Conservation (phyloP, 2,329 filamentous ascomycete species). For the Fusarium virguliforme region DNA sequence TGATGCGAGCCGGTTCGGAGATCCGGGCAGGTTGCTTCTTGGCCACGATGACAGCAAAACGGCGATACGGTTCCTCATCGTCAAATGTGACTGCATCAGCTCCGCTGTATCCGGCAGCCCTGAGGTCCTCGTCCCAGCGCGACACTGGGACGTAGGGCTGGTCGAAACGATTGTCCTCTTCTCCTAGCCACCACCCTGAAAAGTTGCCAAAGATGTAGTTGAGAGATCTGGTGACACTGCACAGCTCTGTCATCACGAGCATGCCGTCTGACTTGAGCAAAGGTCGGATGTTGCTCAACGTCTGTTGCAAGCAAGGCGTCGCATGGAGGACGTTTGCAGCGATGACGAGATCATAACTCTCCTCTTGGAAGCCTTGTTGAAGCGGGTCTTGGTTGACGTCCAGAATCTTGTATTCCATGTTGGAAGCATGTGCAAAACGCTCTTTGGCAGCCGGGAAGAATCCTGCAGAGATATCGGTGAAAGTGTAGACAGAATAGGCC, state of each 20-base stretch:
- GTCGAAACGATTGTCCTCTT: conserved; percentile 14
- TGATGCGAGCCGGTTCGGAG: not conserved
- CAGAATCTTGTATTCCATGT: conserved; percentile 50
- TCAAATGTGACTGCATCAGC: conserved; percentile 21
- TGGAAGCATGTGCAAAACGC: conserved; percentile 12
- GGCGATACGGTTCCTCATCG: conserved; percentile 23
- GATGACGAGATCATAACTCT: conserved; percentile 47
- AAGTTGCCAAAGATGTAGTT: conserved; percentile 52
- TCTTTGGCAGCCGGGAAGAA: conserved; percentile 53
- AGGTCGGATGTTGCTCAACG: conserved; percentile 30
- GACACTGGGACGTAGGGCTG: conserved; percentile 26
- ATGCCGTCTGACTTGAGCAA: conserved; percentile 52
- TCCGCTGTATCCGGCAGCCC: conserved; percentile 9
- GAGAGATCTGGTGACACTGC: conserved; percentile 19
- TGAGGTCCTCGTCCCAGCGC: conserved; percentile 24
- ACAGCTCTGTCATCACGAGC: conserved; percentile 50
- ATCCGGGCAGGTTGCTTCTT: not conserved
- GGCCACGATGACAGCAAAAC: conserved; percentile 20
- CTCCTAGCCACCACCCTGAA: conserved; percentile 54
- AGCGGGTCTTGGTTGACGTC: conserved; percentile 36
- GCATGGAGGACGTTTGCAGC: conserved; percentile 54
- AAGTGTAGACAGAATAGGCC: conserved; percentile 55
- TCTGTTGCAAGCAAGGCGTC: conserved; percentile 48
- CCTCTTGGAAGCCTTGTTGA: conserved; percentile 39
- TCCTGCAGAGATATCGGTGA: conserved; percentile 58